A percentile compares a stretch with the other conserved stretches of the same genome.
Conservation (phyloP, 2,329 filamentous ascomycete genomes). For the Aspergillus sp. region DNA sequence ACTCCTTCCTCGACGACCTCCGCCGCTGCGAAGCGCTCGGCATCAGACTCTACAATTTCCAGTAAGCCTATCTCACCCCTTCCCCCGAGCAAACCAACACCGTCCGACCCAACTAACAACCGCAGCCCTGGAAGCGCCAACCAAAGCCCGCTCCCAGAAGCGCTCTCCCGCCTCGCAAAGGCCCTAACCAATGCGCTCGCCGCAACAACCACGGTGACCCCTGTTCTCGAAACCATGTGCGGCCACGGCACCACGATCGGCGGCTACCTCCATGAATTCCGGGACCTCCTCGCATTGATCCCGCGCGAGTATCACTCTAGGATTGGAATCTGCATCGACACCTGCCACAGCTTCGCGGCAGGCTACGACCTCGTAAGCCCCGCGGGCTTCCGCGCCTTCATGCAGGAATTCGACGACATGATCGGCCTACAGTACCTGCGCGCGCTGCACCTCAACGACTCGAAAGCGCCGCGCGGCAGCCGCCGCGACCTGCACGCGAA, state of each 20-base stretch:
- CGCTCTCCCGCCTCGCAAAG: slow-evolving; percentile 73
- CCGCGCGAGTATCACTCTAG: slow-evolving; percentile 70
- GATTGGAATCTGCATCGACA: slow-evolving; percentile 93
- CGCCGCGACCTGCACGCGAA: slow-evolving; percentile 91
- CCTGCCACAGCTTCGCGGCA: slow-evolving; percentile 91
- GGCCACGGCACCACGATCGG: slow-evolving; percentile 85
- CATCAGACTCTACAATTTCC: slow-evolving; percentile 95
- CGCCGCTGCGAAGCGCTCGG: slow-evolving; percentile 79
- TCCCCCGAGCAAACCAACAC: not conserved
- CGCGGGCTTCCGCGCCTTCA: slow-evolving; percentile 67
- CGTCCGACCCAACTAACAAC: slow-evolving; percentile 8
- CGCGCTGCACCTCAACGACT: slow-evolving; percentile 91
- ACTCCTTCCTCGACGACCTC: slow-evolving; percentile 82
- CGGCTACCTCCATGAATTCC: slow-evolving; percentile 78
- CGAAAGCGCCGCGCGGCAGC: slow-evolving; percentile 80
- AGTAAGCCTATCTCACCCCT: slow-evolving; percentile 43
- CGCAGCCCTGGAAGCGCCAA: slow-evolving; percentile 72
- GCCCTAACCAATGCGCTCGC: slow-evolving; percentile 80
- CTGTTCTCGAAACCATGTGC: slow-evolving; percentile 94
- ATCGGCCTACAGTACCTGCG: slow-evolving; percentile 78
- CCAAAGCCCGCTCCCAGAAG: slow-evolving; percentile 63
- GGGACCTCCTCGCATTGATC: slow-evolving; percentile 76
- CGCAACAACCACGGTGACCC: slow-evolving; percentile 72
- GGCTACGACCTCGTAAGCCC: slow-evolving; percentile 85
- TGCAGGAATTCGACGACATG: slow-evolving; percentile 71